Conservation (phyloP, 805 yeast species). For the Spathaspora boniae region DNA sequence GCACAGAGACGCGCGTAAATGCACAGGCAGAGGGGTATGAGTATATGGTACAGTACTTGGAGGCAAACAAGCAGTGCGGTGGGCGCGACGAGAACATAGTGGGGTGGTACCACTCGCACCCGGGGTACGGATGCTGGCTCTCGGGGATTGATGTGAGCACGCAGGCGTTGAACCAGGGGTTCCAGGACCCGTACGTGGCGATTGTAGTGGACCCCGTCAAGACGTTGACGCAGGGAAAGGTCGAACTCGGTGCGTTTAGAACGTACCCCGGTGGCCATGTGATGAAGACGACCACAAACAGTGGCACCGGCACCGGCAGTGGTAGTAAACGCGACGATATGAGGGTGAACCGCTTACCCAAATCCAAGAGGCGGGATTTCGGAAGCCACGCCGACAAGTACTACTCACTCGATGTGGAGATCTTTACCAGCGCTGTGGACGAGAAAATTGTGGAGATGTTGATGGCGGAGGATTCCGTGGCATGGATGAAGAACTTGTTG, state of each 20-base stretch:
- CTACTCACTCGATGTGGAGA: slow-evolving; percentile 60
- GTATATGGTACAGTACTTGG: slow-evolving; percentile 83
- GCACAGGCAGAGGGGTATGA: slow-evolving; percentile 94
- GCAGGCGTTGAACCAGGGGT: slow-evolving; percentile 77
- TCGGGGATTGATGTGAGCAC: slow-evolving; percentile 92
- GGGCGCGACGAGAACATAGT: slow-evolving; percentile 57
- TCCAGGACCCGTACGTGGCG: slow-evolving; percentile 90
- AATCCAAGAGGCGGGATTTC: slow-evolving; percentile 55
- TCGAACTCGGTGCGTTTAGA: slow-evolving; percentile 87
- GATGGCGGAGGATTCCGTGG: slow-evolving; percentile 14
- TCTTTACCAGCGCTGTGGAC: slow-evolving; percentile 55
- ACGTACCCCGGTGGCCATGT: slow-evolving; percentile 49
- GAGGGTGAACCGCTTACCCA: slow-evolving; percentile 30
- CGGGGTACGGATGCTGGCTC: slow-evolving; percentile 96
- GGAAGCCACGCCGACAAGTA: slow-evolving; percentile 71
- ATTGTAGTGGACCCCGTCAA: slow-evolving; percentile 82
- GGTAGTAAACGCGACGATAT: too few species aligned
- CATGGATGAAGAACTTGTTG: slow-evolving; percentile 17
- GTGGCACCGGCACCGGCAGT: slow-evolving; percentile 1
- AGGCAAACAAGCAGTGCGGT: slow-evolving; percentile 45
- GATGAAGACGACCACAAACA: slow-evolving; percentile 1
- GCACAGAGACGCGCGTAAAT: slow-evolving; percentile 93
- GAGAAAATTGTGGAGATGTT: slow-evolving; percentile 22
- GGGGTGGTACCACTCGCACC: slow-evolving; percentile 98
- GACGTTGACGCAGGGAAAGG: slow-evolving; percentile 56